Evolutionary conservation across 257 asterid genomes (phyloP).

Genomic region (Nicotiana paniculata): DNA sequence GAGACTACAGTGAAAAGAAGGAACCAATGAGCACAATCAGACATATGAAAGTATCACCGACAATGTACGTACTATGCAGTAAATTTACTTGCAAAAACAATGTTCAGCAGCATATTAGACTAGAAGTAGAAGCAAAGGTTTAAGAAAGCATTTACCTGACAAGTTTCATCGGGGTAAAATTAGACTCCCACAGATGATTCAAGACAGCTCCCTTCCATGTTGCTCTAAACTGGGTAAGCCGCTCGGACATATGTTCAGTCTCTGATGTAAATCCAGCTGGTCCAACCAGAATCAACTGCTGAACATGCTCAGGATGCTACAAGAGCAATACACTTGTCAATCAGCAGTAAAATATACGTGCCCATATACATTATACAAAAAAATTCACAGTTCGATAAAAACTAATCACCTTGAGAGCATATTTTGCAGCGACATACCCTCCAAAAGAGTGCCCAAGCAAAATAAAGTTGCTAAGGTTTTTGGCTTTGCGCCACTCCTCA

Average conservation of each 20-base stretch:
- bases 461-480: constrained; percentile 75
- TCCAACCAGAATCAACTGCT: constrained; percentile 86
- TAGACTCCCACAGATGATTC: constrained; percentile 96
- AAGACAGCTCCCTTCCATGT: constrained; percentile 86
- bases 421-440: constrained; percentile 90
- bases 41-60: neutral
- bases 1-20: constrained; percentile 1
- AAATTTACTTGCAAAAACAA: neutral
- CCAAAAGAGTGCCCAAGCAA: constrained; percentile 98
- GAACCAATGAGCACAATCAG: neutral
- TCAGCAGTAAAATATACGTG: neutral
- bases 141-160: constrained; percentile 42
- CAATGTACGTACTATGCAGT: neutral
- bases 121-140: neutral
- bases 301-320: constrained; percentile 92
- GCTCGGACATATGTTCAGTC: constrained; percentile 52
- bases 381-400: neutral
- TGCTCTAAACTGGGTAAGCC: constrained; percentile 57
- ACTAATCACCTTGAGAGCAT: constrained; percentile 73
- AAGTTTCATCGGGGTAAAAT: constrained; percentile 85
- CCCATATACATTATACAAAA: neutral
- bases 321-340: constrained; percentile 14
- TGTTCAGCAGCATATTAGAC: neutral
- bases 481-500: constrained; percentile 95
- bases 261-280: constrained; percentile 90